A percentile compares a stretch with the other conserved stretches of the same genome.
Evolutionary conservation across 441 rosid genomes (phyloP).

Genomic region (Syzygium malaccense): DNA sequence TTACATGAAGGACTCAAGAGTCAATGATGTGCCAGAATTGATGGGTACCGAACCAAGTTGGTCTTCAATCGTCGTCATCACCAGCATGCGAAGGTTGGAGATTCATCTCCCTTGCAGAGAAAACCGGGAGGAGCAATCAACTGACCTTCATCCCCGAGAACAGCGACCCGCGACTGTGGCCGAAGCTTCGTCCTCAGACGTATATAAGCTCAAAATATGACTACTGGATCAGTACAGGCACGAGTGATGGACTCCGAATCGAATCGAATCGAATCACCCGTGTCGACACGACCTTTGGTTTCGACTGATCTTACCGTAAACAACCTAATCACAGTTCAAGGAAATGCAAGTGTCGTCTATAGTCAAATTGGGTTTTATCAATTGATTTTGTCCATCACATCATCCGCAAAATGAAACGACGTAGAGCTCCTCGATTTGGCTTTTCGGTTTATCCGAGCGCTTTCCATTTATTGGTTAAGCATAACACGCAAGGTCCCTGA

Average conservation of each 20-base stretch:
- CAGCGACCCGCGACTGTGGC: too few species aligned
- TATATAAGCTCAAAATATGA: neutral
- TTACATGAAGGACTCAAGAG: neutral
- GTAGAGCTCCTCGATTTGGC: neutral
- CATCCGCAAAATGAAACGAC: neutral
- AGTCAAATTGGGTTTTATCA: neutral
- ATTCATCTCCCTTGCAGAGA: too few species aligned
- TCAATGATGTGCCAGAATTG: neutral
- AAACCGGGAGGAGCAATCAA: too few species aligned
- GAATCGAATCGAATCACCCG: neutral
- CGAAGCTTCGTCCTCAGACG: too few species aligned
- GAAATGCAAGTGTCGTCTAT: neutral
- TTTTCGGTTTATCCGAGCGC: neutral
- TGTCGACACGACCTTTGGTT: accelerated
- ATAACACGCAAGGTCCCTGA: neutral
- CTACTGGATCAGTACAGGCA: neutral
- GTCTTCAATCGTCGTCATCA: neutral
- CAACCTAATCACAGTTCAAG: neutral
- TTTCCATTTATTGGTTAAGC: neutral
- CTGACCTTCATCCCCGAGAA: too few species aligned
- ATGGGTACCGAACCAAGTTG: neutral
- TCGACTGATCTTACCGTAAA: neutral
- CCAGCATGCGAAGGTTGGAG: too few species aligned
- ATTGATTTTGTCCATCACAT: neutral
- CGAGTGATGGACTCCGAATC: neutral